A percentile compares a stretch with the other conserved stretches of the same genome.
These are phyloP conservation scores for bread wheat (Triticum aestivum) DNA, from an alignment of 176 grass and related monocot species.

Conservation along the genomic window DNA sequence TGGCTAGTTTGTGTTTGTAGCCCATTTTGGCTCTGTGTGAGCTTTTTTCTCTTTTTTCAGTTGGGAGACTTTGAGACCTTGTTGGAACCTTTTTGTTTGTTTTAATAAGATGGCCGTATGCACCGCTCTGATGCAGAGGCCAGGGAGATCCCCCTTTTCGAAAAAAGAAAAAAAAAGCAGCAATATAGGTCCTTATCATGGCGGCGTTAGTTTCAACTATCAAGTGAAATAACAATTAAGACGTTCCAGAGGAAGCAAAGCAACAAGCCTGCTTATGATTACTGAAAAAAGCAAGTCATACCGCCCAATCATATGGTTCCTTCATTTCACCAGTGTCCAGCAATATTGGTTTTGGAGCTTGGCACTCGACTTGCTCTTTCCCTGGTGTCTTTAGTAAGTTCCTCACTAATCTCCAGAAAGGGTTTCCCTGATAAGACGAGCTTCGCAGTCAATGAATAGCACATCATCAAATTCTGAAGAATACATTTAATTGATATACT, in stretches of 20 bases:
- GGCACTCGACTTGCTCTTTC: slow-evolving; percentile 76
- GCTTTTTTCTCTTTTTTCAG: too few relatives aligned
- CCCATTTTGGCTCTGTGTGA: too few relatives aligned
- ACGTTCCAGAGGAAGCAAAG: not conserved
- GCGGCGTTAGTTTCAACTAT: not conserved
- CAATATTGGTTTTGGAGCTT: slow-evolving; percentile 94
- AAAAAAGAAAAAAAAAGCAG: not conserved
- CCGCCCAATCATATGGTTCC: slow-evolving; percentile 91
- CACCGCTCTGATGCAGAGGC: too few relatives aligned
- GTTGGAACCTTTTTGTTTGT: too few relatives aligned
- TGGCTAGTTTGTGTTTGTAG: too few relatives aligned
- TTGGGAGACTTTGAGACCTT: too few relatives aligned
- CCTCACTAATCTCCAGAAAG: slow-evolving; percentile 93
- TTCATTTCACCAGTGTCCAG: slow-evolving; percentile 99
- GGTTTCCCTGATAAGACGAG: slow-evolving; percentile 70
- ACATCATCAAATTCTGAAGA: slow-evolving; percentile 6
- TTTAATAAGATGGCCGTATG: too few relatives aligned
- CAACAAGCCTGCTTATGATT: not conserved
- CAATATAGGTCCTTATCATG: not conserved
- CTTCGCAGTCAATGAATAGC: slow-evolving; percentile 21
- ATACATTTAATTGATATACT: slow-evolving; percentile 30
- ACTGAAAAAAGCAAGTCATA: slow-evolving; percentile 44
- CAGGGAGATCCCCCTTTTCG: too few relatives aligned
- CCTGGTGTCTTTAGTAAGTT: slow-evolving; percentile 77
- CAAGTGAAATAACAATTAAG: not conserved